Conservation (phyloP, 805 yeast species). For the Zygosaccharomyces gambellarensis region DNA sequence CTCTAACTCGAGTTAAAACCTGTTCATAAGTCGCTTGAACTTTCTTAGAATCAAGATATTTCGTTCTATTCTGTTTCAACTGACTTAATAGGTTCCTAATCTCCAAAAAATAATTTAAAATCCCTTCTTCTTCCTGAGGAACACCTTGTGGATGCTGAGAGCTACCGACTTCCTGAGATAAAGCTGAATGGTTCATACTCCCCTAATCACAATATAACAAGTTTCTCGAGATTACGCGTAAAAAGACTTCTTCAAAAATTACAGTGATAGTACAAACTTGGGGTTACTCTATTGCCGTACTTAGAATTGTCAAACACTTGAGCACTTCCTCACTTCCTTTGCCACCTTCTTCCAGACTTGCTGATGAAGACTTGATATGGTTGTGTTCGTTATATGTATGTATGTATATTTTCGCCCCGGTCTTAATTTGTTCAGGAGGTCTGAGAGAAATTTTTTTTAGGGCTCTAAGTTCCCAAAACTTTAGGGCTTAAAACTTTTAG, state of each 20-base stretch:
- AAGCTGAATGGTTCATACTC: background rate
- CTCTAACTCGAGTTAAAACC: slow-evolving; percentile 51
- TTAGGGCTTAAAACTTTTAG: background rate
- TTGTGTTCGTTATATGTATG: background rate
- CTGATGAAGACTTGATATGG: too few relatives aligned
- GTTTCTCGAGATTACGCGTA: background rate
- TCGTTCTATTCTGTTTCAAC: slow-evolving; percentile 59
- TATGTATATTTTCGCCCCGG: slow-evolving; percentile 2
- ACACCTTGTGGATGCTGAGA: slow-evolving; percentile 31
- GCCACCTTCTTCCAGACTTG: background rate
- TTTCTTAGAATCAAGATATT: slow-evolving; percentile 62
- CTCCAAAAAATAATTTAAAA: slow-evolving; percentile 39
- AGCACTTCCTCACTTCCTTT: background rate
- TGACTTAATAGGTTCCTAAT: slow-evolving; percentile 42
- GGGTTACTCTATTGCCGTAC: too few relatives aligned
- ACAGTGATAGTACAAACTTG: too few relatives aligned
- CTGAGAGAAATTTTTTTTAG: slow-evolving; percentile 6
- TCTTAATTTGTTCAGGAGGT: background rate
- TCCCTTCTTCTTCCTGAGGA: slow-evolving; percentile 36
- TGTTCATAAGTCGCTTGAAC: slow-evolving; percentile 55
- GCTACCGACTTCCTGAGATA: slow-evolving; percentile 4
- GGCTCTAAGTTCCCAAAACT: background rate
- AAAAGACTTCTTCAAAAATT: too few relatives aligned
- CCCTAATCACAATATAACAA: background rate
- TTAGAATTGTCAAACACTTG: background rate